A percentile compares a stretch with the other conserved stretches of the same genome.
phyloP scores from a whole-genome alignment of 2,329 filamentous ascomycete genomes.

The Xylaria hypoxylon region DNA sequence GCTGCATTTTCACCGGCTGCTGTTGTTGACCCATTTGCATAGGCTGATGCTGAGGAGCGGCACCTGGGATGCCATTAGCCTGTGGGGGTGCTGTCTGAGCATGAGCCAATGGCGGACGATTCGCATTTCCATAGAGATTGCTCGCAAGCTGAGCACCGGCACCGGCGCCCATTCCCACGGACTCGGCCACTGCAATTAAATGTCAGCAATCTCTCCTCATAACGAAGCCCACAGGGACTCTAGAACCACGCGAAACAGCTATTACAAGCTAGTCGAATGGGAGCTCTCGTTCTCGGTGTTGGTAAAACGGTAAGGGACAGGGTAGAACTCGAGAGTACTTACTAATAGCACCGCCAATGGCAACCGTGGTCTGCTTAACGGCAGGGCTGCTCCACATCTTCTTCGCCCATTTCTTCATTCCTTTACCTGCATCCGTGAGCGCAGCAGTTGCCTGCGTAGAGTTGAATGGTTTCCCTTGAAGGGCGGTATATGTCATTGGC shows the following conservation, averaged over 20 bases:
- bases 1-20: slow-evolving; percentile 22
- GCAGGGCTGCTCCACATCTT: slow-evolving; percentile 46
- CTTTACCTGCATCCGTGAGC: slow-evolving; percentile 44
- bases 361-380: slow-evolving; percentile 45
- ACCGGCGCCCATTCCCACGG: slow-evolving; percentile 31
- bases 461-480: slow-evolving; percentile 40
- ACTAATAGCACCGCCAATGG: slow-evolving; percentile 44
- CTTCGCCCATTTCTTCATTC: slow-evolving; percentile 50
- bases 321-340: slow-evolving; percentile 30
- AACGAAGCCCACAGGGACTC: slow-evolving; percentile 19
- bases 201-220: slow-evolving; percentile 18
- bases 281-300: slow-evolving; percentile 36
- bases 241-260: slow-evolving; percentile 27
- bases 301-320: background rate
- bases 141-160: slow-evolving; percentile 35
- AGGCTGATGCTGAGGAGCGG: slow-evolving; percentile 16
- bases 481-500: slow-evolving; percentile 6
- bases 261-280: slow-evolving; percentile 12
- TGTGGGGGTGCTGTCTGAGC: slow-evolving; percentile 38
- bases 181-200: slow-evolving; percentile 33
- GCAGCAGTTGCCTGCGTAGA: slow-evolving; percentile 42
- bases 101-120: slow-evolving; percentile 34
- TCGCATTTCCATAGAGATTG: slow-evolving; percentile 22
- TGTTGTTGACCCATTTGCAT: slow-evolving; percentile 25
- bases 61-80: slow-evolving; percentile 18